These are phyloP conservation scores for Bipolaris sorokiniana DNA, from an alignment of 2,329 filamentous ascomycete species.

Conservation along the genomic window DNA sequence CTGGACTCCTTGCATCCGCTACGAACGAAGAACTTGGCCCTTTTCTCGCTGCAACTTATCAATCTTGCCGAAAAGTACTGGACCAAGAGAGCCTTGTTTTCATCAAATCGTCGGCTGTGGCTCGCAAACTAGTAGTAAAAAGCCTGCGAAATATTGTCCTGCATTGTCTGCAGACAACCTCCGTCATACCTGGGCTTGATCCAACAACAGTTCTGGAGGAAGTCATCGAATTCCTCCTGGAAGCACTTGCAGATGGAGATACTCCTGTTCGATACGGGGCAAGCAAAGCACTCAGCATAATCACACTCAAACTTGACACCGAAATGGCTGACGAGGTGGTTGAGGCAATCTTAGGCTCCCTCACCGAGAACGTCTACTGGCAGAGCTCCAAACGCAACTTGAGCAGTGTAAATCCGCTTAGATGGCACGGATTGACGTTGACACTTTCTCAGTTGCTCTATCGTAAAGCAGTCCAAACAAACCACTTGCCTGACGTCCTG, in stretches of 20 bases:
- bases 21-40: constrained; percentile 76
- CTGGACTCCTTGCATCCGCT: constrained; percentile 72
- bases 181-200: constrained; percentile 44
- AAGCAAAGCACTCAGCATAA: constrained; percentile 88
- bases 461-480: constrained; percentile 75
- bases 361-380: constrained; percentile 67
- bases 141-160: constrained; percentile 77
- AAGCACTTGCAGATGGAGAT: constrained; percentile 81
- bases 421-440: constrained; percentile 92
- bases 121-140: constrained; percentile 83
- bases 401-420: constrained; percentile 76
- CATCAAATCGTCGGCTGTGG: constrained; percentile 75
- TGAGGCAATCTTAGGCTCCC: constrained; percentile 77
- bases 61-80: constrained; percentile 65
- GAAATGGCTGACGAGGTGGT: constrained; percentile 88
- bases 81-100: constrained; percentile 58
- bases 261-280: constrained; percentile 89
- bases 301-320: constrained; percentile 77
- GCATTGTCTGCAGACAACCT: constrained; percentile 61
- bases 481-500: constrained; percentile 74
- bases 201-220: constrained; percentile 66
- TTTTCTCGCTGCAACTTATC: constrained; percentile 70
- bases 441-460: constrained; percentile 88
- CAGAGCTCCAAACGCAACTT: constrained; percentile 65
- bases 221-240: constrained; percentile 80